These are phyloP conservation scores for Colletotrichum lentis DNA, from an alignment of 2,329 filamentous ascomycete genomes.

Conservation along the genomic window DNA sequence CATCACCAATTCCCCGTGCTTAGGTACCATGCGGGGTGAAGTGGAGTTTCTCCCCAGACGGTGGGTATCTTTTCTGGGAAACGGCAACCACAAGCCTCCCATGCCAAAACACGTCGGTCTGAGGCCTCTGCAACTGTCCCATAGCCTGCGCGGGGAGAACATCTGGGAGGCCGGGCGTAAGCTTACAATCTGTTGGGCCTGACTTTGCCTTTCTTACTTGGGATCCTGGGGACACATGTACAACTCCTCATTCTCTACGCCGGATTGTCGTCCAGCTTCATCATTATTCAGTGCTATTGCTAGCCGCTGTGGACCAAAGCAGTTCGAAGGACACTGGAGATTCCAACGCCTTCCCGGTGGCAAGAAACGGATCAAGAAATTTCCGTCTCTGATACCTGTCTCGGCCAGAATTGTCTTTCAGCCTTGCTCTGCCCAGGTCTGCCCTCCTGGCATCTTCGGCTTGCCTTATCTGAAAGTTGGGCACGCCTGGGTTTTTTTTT, in stretches of 20 bases:
- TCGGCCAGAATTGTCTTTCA: background rate
- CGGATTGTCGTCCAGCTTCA: background rate
- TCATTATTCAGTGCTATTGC: background rate
- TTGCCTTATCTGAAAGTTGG: background rate
- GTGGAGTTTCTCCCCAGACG: constrained; percentile 14
- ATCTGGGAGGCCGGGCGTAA: constrained; percentile 13
- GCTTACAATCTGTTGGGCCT: background rate
- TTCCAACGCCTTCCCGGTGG: background rate
- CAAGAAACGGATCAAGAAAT: background rate
- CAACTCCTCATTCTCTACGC: background rate
- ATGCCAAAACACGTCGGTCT: constrained; percentile 26
- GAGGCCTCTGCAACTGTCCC: background rate
- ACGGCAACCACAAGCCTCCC: constrained; percentile 22
- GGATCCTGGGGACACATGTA: constrained; percentile 2
- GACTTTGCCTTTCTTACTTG: background rate
- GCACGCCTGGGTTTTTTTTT: background rate
- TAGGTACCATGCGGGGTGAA: background rate
- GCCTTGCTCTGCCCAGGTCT: constrained; percentile 4
- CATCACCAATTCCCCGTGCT: constrained; percentile 5
- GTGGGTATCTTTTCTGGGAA: constrained; percentile 21
- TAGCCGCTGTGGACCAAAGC: background rate
- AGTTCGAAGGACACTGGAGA: background rate
- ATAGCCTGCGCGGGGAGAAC: background rate
- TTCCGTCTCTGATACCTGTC: background rate
- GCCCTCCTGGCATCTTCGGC: background rate